Conservation (phyloP, 208 protist species). For the Tritrichomonas musculus region DNA sequence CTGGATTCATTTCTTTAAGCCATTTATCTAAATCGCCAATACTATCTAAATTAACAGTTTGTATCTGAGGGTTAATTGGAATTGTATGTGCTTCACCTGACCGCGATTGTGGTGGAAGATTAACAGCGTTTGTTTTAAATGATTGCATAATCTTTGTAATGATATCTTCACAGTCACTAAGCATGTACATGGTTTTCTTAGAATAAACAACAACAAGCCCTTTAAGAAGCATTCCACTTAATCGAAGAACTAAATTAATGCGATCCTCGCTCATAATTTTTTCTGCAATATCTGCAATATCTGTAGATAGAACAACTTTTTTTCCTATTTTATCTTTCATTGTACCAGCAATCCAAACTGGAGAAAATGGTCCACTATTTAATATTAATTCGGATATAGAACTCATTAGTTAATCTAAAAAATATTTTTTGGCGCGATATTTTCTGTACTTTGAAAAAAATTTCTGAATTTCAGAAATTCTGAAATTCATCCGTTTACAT, state of each 20-base stretch:
- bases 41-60: background rate
- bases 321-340: conserved; percentile 3
- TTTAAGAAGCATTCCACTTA: conserved; percentile 27
- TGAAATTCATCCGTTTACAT: too few relatives aligned
- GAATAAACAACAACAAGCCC: conserved; percentile 31
- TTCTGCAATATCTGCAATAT: background rate
- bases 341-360: conserved; percentile 26
- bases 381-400: background rate
- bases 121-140: background rate
- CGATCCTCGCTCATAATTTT: background rate
- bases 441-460: too few relatives aligned
- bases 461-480: too few relatives aligned
- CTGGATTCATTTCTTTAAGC: background rate
- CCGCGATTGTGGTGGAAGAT: background rate
- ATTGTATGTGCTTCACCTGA: background rate
- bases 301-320: background rate
- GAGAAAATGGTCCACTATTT: background rate
- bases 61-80: background rate
- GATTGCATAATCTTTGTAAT: conserved; percentile 22
- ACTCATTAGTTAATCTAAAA: too few relatives aligned
- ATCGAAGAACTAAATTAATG: background rate
- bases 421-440: too few relatives aligned
- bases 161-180: background rate
- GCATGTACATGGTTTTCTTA: conserved; percentile 20
- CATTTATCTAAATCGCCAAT: background rate